Percentiles rank a stretch among this genome's conserved stretches.
phyloP scores from a whole-genome alignment of 2,329 filamentous ascomycete species.

The Lachnellula occidentalis region DNA sequence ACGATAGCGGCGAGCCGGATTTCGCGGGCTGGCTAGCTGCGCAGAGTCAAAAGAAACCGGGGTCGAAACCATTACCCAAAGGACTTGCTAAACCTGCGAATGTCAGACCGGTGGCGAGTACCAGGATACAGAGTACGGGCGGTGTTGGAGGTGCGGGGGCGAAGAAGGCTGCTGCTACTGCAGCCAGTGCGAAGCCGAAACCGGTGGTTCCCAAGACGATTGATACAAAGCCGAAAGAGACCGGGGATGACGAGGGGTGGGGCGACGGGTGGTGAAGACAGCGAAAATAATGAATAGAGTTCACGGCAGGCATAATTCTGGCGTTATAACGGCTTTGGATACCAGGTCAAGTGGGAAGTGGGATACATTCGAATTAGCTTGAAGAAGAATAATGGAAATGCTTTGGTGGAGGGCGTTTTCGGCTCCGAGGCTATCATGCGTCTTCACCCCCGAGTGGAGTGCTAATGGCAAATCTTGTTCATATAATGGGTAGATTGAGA shows the following conservation, averaged over 20 bases:
- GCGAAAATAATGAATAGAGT: not conserved
- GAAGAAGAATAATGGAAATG: no score
- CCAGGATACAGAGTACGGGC: conserved; percentile 35
- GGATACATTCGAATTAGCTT: not conserved
- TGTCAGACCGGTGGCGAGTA: conserved; percentile 29
- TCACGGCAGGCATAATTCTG: not conserved
- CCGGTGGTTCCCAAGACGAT: conserved; percentile 56
- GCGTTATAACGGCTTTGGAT: conserved; percentile 1
- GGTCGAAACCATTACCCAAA: conserved; percentile 68
- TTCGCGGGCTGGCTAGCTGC: conserved; percentile 94
- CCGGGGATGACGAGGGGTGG: conserved; percentile 55
- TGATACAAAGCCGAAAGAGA: conserved; percentile 59
- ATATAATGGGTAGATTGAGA: no score
- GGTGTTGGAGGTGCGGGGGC: conserved; percentile 24
- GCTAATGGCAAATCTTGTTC: no score
- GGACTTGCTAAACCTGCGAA: conserved; percentile 61
- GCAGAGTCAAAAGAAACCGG: conserved; percentile 65
- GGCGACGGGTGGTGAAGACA: conserved; percentile 54
- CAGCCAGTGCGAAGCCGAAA: conserved; percentile 36
- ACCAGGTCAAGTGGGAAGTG: not conserved
- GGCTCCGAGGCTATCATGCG: no score
- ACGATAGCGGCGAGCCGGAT: conserved; percentile 85
- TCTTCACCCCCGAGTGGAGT: no score
- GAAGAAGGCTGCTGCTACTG: conserved; percentile 25
- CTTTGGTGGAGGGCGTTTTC: no score